phyloP scores from a whole-genome alignment of 768 basidiomycete genomes.

The Pholiota molesta region DNA sequence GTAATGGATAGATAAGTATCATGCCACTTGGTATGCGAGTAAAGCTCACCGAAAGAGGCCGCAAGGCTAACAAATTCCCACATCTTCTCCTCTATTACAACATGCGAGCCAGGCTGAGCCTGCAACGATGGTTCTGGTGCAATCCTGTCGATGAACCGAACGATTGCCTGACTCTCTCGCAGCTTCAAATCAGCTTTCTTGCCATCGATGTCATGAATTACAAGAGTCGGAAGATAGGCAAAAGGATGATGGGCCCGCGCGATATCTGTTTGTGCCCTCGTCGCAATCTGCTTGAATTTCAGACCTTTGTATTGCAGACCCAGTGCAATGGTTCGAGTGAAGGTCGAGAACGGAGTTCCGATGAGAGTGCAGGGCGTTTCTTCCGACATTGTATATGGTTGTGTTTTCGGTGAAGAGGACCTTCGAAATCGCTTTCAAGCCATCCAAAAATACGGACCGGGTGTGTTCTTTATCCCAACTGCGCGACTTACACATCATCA shows the following conservation, averaged over 20 bases:
- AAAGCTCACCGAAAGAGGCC: slow-evolving; percentile 30
- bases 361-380: slow-evolving; percentile 26
- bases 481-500: no score
- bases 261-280: slow-evolving; percentile 23
- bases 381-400: background rate
- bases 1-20: background rate
- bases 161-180: slow-evolving; percentile 36
- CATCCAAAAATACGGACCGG: no score
- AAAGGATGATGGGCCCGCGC: slow-evolving; percentile 32
- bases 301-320: slow-evolving; percentile 33
- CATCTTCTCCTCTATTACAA: slow-evolving; percentile 32
- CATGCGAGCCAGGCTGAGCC: slow-evolving; percentile 17
- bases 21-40: background rate
- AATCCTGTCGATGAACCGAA: slow-evolving; percentile 32
- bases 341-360: slow-evolving; percentile 37
- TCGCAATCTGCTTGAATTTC: slow-evolving; percentile 25
- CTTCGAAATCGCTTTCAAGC: no score
- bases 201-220: slow-evolving; percentile 29
- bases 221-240: slow-evolving; percentile 34
- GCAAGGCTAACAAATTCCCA: slow-evolving; percentile 36
- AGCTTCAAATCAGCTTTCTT: slow-evolving; percentile 27
- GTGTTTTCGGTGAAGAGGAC: background rate
- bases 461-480: no score
- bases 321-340: slow-evolving; percentile 35
- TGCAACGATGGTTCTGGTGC: slow-evolving; percentile 32